Evolutionary conservation across 176 grass and related monocot genomes (phyloP).

Genomic region (Coix lacrymajobi): DNA sequence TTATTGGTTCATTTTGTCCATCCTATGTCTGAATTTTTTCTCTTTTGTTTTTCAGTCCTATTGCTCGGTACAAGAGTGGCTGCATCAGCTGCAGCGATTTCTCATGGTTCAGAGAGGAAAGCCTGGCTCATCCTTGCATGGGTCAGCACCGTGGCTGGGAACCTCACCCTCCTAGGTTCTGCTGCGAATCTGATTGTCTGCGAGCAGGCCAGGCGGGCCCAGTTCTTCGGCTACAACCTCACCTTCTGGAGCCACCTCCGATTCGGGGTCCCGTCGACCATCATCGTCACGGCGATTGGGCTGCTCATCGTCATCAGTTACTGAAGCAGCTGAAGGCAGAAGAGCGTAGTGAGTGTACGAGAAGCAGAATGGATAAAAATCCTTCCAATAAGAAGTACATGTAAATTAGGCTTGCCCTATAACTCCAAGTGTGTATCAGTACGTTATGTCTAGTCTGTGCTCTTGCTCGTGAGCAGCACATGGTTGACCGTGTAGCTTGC

Average conservation of each 20-base stretch:
- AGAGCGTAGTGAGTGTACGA: background rate
- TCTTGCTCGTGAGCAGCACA: slow-evolving; percentile 2
- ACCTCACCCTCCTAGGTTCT: slow-evolving; percentile 83
- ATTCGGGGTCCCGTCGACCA: slow-evolving; percentile 83
- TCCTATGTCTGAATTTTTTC: background rate
- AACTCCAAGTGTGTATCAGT: background rate
- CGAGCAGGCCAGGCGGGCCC: slow-evolving; percentile 76
- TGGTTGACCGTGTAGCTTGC: slow-evolving; percentile 2
- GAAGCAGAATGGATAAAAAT: background rate
- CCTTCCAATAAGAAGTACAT: slow-evolving; percentile 29
- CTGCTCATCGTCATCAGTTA: slow-evolving; percentile 64
- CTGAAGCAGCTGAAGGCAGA: slow-evolving; percentile 16
- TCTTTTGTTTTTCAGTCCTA: slow-evolving; percentile 46
- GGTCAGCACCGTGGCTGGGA: slow-evolving; percentile 90
- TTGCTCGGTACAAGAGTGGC: slow-evolving; percentile 85
- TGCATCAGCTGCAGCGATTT: slow-evolving; percentile 64
- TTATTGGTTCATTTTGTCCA: background rate
- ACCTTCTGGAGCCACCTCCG: slow-evolving; percentile 82
- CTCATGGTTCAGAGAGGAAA: slow-evolving; percentile 58
- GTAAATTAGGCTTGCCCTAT: slow-evolving; percentile 31
- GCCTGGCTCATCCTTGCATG: slow-evolving; percentile 92
- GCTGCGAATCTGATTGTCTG: slow-evolving; percentile 97
- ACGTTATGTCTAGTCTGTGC: slow-evolving; percentile 1
- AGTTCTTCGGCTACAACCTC: slow-evolving; percentile 77
- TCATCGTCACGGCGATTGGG: slow-evolving; percentile 71